Evolutionary conservation across 106 monocot species (phyloP).

Genomic region (Phalaenopsis equestris): DNA sequence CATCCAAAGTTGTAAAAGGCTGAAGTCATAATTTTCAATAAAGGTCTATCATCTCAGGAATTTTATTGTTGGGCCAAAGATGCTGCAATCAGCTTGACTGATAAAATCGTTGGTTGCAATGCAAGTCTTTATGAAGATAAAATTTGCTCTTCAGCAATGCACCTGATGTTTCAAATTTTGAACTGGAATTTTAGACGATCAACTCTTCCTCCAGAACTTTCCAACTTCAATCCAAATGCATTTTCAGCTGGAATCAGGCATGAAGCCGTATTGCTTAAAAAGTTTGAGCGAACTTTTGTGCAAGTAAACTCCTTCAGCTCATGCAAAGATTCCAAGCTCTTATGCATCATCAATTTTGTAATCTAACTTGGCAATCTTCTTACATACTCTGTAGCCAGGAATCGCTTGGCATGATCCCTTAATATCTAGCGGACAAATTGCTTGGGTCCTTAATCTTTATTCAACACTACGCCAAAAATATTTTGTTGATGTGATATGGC

Average conservation of each 20-base stretch:
- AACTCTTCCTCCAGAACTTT: constrained; percentile 12
- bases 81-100: constrained; percentile 46
- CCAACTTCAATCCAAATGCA: constrained; percentile 18
- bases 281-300: constrained; percentile 70
- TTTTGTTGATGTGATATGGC: constrained; percentile 73
- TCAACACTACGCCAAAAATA: constrained; percentile 40
- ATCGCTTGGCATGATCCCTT: constrained; percentile 66
- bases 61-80: constrained; percentile 91
- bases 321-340: constrained; percentile 7
- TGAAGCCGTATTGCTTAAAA: constrained; percentile 52
- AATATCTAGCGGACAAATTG: constrained; percentile 69
- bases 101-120: constrained; percentile 31
- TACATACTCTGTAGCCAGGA: constrained; percentile 67
- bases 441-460: constrained; percentile 80
- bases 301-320: constrained; percentile 42
- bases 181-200: constrained; percentile 77
- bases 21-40: neutral
- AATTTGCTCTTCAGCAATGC: constrained; percentile 76
- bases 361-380: constrained; percentile 12
- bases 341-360: neutral
- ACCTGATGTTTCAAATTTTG: constrained; percentile 85
- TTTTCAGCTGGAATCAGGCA: constrained; percentile 46
- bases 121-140: constrained; percentile 48
- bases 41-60: constrained; percentile 30
- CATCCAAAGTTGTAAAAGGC: no score